Base-by-base conservation (phyloP, 2,329 filamentous ascomycete genomes). In the Metarhizium sp. region DNA sequence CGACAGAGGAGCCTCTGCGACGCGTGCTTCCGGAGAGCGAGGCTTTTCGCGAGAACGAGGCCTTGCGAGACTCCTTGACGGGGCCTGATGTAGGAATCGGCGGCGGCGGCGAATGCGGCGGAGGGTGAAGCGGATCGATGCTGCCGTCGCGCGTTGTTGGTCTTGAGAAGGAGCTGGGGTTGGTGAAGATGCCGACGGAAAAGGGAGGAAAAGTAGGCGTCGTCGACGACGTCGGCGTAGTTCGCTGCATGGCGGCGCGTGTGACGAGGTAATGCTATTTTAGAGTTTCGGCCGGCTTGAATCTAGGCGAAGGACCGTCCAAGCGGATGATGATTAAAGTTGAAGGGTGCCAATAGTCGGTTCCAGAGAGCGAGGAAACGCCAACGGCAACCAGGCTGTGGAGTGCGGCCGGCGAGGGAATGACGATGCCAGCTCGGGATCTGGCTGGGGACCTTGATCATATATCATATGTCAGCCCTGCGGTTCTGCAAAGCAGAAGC, bases 31-130 rank as follows among this genome's bases (percentile, higher is more conserved):
- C 73, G 45, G 76, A 75, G 58, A 81, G 74, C 47, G 80, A 81
- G 8, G 78, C 59, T 64, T 79, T 81, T 61, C 78, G 79, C 55
- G 73, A 71, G 64, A 81, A 78, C 48, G 79, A 81, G 29, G 73
- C 66, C 62, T 78, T 76, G 69, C 78, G 74, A 25, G 54, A 16
- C 61, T 78, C 76, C 66, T 78, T 74, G 32, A 30, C 20, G 10
- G 45, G 45, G 6, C 10, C 25, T 4, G 45, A 48, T n/a, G 25
- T 18, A 30, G 45, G 45, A 30, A 48, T 48, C 8, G 45, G 45
- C 20, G 45, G 45, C n/a, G 42, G 50, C 32, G 11, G 30, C 13
- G 50, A 50, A 42, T 32, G 45, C 43, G 52, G 53, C 14, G 45
- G 50, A 16, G 45, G 50, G 53, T 36, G 65, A 55, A 43, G 63